Evolutionary conservation across 192 early-diverging fungal species (phyloP).

Genomic region (Coemansia sp.): DNA sequence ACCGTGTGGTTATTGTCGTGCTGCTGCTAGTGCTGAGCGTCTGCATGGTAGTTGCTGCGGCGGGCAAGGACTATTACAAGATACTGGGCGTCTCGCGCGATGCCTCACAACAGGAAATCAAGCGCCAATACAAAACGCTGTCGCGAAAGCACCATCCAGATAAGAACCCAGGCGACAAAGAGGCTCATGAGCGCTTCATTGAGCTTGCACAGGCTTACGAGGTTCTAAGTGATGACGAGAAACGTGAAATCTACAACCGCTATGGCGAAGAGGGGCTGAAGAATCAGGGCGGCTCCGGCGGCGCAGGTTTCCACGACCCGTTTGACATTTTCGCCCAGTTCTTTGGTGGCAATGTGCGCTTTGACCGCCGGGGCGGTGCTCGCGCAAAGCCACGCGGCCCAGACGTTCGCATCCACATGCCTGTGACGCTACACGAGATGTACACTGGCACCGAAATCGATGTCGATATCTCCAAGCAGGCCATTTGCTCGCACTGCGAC

Average conservation of each 20-base stretch:
- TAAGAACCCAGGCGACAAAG: conserved; percentile 82
- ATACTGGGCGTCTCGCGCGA: conserved; percentile 81
- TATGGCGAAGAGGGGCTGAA: conserved; percentile 97
- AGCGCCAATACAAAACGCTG: conserved; percentile 88
- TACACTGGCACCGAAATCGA: conserved; percentile 83
- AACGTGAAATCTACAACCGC: conserved; percentile 84
- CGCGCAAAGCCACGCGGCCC: conserved; percentile 82
- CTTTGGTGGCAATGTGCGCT: conserved; percentile 68
- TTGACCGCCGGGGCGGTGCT: conserved; percentile 55
- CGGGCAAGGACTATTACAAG: conserved; percentile 75
- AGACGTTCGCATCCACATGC: conserved; percentile 71
- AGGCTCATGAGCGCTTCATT: conserved; percentile 84
- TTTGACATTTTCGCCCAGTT: conserved; percentile 98
- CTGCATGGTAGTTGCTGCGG: conserved; percentile 16
- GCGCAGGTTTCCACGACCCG: conserved; percentile 79
- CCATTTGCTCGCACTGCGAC: conserved; percentile 87
- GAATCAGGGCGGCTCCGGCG: conserved; percentile 59
- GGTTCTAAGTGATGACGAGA: conserved; percentile 88
- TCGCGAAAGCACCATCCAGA: conserved; percentile 88
- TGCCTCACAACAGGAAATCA: conserved; percentile 83
- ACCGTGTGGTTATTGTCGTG: conserved; percentile 5
- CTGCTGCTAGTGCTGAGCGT: conserved; percentile 12
- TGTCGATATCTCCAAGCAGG: conserved; percentile 91
- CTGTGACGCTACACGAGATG: conserved; percentile 88
- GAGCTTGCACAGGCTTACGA: conserved; percentile 91